phyloP scores from a whole-genome alignment of 2,329 filamentous ascomycete genomes.

The Xylariaceae sp. region DNA sequence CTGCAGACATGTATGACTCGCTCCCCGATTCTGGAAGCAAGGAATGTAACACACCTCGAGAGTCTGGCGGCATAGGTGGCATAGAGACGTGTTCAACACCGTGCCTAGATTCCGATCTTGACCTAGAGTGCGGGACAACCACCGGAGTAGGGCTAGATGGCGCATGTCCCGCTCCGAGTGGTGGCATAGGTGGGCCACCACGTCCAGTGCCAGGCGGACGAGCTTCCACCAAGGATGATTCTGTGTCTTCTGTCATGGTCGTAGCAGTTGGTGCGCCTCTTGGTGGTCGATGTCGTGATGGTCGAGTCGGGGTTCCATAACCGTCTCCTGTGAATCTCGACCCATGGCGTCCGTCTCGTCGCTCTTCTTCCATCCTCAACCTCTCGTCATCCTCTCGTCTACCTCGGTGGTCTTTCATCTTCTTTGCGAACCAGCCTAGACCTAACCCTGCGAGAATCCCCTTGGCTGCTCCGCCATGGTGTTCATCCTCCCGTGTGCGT shows the following conservation, averaged over 20 bases:
- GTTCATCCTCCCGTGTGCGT: conserved; percentile 53
- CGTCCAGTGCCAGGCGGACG: conserved; percentile 44
- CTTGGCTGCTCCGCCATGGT: conserved; percentile 57
- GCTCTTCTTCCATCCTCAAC: conserved; percentile 54
- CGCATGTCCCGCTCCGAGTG: conserved; percentile 40
- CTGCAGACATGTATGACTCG: conserved; percentile 52
- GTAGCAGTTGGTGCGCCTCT: conserved; percentile 40
- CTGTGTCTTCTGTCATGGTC: conserved; percentile 40
- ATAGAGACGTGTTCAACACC: conserved; percentile 49
- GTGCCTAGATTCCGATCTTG: conserved; percentile 51
- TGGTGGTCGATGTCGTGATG: conserved; percentile 42
- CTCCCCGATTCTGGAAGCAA: conserved; percentile 50
- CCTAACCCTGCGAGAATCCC: conserved; percentile 67
- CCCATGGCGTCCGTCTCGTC: conserved; percentile 65
- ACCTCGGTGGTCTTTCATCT: conserved; percentile 65
- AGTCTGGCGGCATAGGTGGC: conserved; percentile 62
- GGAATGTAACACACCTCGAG: conserved; percentile 51
- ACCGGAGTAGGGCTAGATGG: conserved; percentile 22
- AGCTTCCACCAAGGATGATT: conserved; percentile 50
- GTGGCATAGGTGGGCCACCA: conserved; percentile 48
- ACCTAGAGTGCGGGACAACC: conserved; percentile 37
- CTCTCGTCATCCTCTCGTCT: conserved; percentile 58
- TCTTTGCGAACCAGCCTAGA: conserved; percentile 72
- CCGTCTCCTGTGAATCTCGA: conserved; percentile 75
- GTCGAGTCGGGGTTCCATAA: conserved; percentile 54